phyloP scores from a whole-genome alignment of 306 rosid species.

The Rosa persica region DNA sequence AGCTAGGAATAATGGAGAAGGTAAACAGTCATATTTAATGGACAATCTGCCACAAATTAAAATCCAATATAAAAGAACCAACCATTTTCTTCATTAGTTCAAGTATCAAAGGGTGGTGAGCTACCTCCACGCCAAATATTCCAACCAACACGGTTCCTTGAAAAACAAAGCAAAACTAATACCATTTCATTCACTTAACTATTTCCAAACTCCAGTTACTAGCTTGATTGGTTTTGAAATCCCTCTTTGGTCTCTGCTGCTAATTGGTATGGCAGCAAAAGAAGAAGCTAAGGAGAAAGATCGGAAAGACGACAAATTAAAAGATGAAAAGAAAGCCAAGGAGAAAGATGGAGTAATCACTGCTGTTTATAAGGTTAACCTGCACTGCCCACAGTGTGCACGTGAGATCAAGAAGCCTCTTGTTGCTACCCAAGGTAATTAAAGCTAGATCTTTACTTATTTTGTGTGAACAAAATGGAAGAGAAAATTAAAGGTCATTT shows the following conservation, averaged over 20 bases:
- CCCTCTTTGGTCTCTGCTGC: constrained; percentile 9
- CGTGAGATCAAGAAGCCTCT: constrained; percentile 73
- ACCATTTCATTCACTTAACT: background rate
- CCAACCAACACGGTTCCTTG: background rate
- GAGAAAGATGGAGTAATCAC: constrained; percentile 45
- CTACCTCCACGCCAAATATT: constrained; percentile 1
- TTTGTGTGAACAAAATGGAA: background rate
- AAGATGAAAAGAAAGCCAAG: constrained; percentile 28
- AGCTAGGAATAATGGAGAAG: background rate
- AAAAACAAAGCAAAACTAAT: background rate
- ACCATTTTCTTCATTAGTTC: background rate
- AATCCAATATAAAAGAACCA: background rate
- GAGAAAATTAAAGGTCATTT: background rate
- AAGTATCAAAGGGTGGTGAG: constrained; percentile 3
- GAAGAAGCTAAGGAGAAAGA: constrained; percentile 32
- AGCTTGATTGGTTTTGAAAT: background rate
- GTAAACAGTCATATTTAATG: background rate
- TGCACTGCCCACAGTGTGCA: constrained; percentile 80
- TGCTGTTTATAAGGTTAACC: constrained; percentile 69
- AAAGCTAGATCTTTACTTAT: background rate
- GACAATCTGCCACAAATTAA: background rate
- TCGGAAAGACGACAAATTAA: constrained; percentile 8
- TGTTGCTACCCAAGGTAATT: constrained; percentile 51
- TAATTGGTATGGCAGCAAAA: constrained; percentile 42
- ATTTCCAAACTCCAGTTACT: background rate